Evolutionary conservation across 441 rosid genomes (phyloP).

Genomic region (Aquilaria agallochum): DNA sequence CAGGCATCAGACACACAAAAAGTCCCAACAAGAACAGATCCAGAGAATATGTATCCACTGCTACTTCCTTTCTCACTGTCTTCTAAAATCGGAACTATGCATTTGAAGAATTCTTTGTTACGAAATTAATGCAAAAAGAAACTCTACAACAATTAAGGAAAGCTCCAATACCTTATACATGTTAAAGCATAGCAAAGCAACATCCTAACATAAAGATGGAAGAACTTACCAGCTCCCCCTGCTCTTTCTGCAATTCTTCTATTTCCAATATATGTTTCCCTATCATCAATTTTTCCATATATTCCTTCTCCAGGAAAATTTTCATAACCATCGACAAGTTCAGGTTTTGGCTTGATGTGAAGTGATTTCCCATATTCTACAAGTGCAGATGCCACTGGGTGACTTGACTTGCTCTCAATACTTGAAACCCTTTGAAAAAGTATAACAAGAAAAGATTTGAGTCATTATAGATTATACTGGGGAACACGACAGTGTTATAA

Average conservation of each 20-base stretch:
- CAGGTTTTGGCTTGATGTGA: constrained; percentile 61
- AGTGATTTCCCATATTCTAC: constrained; percentile 50
- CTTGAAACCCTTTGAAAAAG: constrained; percentile 62
- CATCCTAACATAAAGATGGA: background rate
- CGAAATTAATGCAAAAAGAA: background rate
- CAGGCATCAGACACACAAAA: constrained; percentile 70
- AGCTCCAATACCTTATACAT: background rate
- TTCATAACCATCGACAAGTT: constrained; percentile 47
- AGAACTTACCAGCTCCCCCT: constrained; percentile 38
- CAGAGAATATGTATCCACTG: constrained; percentile 49
- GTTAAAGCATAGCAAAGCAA: too few species aligned
- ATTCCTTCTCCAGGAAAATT: constrained; percentile 87
- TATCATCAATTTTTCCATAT: constrained; percentile 57
- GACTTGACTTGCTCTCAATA: constrained; percentile 78
- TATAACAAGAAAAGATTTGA: background rate
- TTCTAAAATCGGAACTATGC: constrained; percentile 36
- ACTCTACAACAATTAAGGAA: background rate
- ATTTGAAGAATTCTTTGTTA: background rate
- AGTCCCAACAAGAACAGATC: constrained; percentile 38
- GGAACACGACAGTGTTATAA: too few species aligned
- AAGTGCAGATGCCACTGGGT: constrained; percentile 76
- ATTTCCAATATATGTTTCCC: constrained; percentile 58
- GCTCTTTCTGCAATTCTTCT: constrained; percentile 56
- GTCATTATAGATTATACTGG: background rate
- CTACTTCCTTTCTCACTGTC: constrained; percentile 40